Evolutionary conservation across 2,329 filamentous ascomycete species (phyloP).

Genomic region (Fusarium anguioides): DNA sequence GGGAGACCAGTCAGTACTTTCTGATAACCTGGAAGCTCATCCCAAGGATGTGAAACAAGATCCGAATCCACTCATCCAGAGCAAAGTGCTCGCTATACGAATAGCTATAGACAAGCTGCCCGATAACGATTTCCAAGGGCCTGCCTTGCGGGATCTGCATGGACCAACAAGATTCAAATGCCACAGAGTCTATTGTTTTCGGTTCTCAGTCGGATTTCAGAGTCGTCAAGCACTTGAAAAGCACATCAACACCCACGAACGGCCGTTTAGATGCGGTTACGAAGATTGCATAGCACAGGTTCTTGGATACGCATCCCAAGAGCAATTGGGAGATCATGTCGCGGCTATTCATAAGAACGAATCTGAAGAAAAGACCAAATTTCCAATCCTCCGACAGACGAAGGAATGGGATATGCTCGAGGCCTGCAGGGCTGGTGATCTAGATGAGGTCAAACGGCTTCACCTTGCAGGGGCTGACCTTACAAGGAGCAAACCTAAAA

Average conservation of each 20-base stretch:
- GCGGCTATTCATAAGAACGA: background rate
- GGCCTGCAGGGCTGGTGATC: background rate
- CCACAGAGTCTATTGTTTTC: background rate
- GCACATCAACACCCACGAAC: fast-evolving
- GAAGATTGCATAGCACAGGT: fast-evolving
- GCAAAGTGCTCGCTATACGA: no score
- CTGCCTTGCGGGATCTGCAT: fast-evolving
- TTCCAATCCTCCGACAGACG: fast-evolving
- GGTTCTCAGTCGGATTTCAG: background rate
- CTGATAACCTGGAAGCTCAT: no score
- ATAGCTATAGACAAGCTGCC: no score
- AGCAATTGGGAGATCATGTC: background rate
- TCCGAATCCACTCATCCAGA: no score
- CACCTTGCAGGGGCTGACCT: background rate
- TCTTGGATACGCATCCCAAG: fast-evolving
- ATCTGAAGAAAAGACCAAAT: fast-evolving
- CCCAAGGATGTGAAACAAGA: no score
- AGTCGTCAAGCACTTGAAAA: fast-evolving
- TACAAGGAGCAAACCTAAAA: fast-evolving
- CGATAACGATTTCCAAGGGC: fast-evolving
- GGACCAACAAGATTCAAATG: background rate
- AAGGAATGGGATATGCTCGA: fast-evolving
- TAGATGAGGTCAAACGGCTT: background rate
- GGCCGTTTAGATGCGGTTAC: background rate
- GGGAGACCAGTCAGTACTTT: no score